Percentiles rank a stretch among this genome's conserved stretches.
Conservation (phyloP, 495 filamentous ascomycete genomes). For the Clavariopsis aquatica region DNA sequence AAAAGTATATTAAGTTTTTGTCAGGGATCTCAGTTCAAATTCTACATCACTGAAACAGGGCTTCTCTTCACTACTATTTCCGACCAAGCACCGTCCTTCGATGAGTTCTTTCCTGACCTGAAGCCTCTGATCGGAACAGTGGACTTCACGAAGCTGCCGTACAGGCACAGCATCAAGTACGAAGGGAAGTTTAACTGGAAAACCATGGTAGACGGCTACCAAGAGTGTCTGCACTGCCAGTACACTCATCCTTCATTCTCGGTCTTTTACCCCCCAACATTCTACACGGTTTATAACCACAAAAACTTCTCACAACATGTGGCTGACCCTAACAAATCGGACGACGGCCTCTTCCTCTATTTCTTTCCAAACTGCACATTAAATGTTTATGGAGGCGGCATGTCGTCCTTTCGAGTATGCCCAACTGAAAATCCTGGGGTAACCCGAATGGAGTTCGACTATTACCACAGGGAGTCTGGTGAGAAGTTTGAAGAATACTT, state of each 20-base stretch:
- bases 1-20: background rate
- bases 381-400: conserved; percentile 63
- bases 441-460: conserved; percentile 65
- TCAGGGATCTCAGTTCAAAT: conserved; percentile 40
- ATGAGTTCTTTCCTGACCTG: conserved; percentile 59
- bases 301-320: conserved; percentile 61
- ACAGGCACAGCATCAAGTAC: conserved; percentile 59
- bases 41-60: conserved; percentile 57
- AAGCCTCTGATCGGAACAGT: conserved; percentile 55
- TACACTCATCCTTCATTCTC: conserved; percentile 65
- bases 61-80: conserved; percentile 58
- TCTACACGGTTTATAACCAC: conserved; percentile 59
- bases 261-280: conserved; percentile 59
- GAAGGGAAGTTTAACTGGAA: conserved; percentile 66
- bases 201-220: conserved; percentile 64
- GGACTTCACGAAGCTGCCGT: conserved; percentile 59
- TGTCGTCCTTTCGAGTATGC: conserved; percentile 61
- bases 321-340: conserved; percentile 57
- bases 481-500: conserved; percentile 63
- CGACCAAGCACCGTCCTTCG: conserved; percentile 53
- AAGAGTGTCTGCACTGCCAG: conserved; percentile 65
- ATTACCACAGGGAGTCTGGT: conserved; percentile 56
- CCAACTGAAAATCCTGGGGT: conserved; percentile 56
- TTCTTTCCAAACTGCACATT: conserved; percentile 65
- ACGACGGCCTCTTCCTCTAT: conserved; percentile 60